Base-by-base conservation (phyloP, 768 basidiomycete genomes). In the Kwoniella mangroviensis region DNA sequence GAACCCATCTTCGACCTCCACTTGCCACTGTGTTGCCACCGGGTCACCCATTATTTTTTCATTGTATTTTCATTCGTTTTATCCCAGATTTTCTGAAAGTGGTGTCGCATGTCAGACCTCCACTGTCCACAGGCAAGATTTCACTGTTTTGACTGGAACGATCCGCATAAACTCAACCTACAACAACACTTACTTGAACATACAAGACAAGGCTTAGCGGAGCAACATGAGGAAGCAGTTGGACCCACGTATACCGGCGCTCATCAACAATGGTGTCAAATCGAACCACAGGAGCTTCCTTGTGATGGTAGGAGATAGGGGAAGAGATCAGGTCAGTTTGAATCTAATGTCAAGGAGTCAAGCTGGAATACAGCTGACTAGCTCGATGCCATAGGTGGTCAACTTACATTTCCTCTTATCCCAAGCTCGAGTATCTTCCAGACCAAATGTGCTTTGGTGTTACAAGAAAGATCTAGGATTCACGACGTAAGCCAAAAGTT, bases 391-490 rank as follows among this genome's bases (percentile, higher is more conserved):
- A 22, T 34, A 67, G 24, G 62, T 73, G 61, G 95, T 98, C 65
- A 98, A 98, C 82, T 86, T 99, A 34, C 96, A 99, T 83, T 98
- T 92, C 83, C 82, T 99, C 56, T 88, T 99, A 19, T 94, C 94
- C 0, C 95, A 98, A 85, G 91, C 92, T 15, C 88, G 91, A 64
- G 90, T 94, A 2, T 94, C 92, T 22, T 91, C 93, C 4, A 87
- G 94, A 17, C 94, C 94, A 1, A 92, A 91, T 7, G 94, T 97
- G 1, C 84, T 98, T 70, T 99, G 97, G 97, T 97, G 94, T 77
- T 99, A 99, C 87, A 98, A 97, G 85, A 98, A 98, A 81, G 95
- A 98, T 49, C 86, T 99, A 0, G 96, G 95, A 0, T 99, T 99
- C 79, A 94, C 94, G 10, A 94, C 88, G 92, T 91, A 75, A 73